Percentiles rank a stretch among this genome's conserved stretches.
These are phyloP conservation scores for Pyrenochaeta sp. DNA, from an alignment of 2,329 filamentous ascomycete species.

Conservation along the genomic window DNA sequence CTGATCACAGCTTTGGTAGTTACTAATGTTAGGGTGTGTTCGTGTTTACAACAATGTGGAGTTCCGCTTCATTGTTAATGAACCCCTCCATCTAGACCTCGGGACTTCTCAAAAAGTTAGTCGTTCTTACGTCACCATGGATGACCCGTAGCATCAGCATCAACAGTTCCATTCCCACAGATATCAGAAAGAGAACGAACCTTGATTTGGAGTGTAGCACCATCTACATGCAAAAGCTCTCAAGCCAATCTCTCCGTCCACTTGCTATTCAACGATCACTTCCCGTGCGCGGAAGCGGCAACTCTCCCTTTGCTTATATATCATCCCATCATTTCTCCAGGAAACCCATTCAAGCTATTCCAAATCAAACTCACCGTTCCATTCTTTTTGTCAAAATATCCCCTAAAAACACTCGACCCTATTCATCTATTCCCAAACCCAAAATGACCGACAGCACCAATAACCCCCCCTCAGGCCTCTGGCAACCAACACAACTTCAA, in stretches of 20 bases:
- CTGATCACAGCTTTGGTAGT: not conserved
- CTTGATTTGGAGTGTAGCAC: not conserved
- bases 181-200: too few relatives aligned
- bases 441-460: constrained; percentile 54
- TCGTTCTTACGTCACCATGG: constrained; percentile 15
- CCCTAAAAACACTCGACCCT: constrained; percentile 3
- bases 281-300: constrained; percentile 16
- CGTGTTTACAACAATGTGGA: not conserved
- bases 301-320: not conserved
- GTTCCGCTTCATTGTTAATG: not conserved
- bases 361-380: too few relatives aligned
- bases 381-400: too few relatives aligned
- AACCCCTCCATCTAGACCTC: constrained; percentile 11
- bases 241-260: not conserved
- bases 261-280: not conserved
- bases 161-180: constrained; percentile 4
- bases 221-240: constrained; percentile 3
- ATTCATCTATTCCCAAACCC: constrained; percentile 17
- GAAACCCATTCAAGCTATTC: not conserved
- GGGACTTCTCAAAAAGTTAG: constrained; percentile 6
- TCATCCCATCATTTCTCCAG: not conserved
- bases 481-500: constrained; percentile 59
- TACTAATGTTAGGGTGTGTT: not conserved
- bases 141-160: not conserved
- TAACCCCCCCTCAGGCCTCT: constrained; percentile 57